Evolutionary conservation across 192 early-diverging fungal genomes (phyloP).

Genomic region (Linnemannia schmuckeri): DNA sequence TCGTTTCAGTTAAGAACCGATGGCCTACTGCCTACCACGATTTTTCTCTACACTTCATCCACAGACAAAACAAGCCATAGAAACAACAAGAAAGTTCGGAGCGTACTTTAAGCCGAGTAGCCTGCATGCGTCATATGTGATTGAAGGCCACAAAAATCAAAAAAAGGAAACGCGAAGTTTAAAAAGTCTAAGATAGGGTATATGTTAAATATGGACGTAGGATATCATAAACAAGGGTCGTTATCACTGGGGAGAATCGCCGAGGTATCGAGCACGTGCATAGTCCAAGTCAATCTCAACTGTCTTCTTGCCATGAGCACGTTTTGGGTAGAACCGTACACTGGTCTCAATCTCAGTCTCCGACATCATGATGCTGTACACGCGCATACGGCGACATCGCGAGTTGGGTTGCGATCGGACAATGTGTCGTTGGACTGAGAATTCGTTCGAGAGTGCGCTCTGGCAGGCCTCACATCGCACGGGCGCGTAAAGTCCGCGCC

Average conservation of each 20-base stretch:
- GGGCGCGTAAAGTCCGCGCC: slow-evolving; percentile 34
- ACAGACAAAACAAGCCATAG: too few species aligned
- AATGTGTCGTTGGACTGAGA: slow-evolving; percentile 48
- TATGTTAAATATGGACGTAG: too few species aligned
- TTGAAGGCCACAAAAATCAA: too few species aligned
- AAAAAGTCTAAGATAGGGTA: too few species aligned
- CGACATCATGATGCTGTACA: slow-evolving; percentile 48
- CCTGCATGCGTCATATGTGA: too few species aligned
- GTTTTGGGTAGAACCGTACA: slow-evolving; percentile 38
- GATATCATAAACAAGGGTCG: too few species aligned
- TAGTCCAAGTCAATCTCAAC: slow-evolving; percentile 8
- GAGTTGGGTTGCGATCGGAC: slow-evolving; percentile 1
- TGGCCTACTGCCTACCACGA: too few species aligned
- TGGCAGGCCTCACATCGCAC: slow-evolving; percentile 44
- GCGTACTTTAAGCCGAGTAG: too few species aligned
- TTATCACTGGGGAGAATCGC: not conserved
- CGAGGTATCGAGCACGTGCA: not conserved
- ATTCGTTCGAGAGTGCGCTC: slow-evolving; percentile 35
- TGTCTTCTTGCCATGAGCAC: slow-evolving; percentile 43
- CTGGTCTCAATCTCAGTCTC: slow-evolving; percentile 32
- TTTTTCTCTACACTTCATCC: too few species aligned
- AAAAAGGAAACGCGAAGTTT: too few species aligned
- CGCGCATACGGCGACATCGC: slow-evolving; percentile 24
- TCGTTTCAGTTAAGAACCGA: too few species aligned
- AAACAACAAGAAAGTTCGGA: too few species aligned